Percentiles rank a stretch among this genome's conserved stretches.
Conservation (phyloP, 2,329 filamentous ascomycete genomes). For the Hypoxylon sp. region DNA sequence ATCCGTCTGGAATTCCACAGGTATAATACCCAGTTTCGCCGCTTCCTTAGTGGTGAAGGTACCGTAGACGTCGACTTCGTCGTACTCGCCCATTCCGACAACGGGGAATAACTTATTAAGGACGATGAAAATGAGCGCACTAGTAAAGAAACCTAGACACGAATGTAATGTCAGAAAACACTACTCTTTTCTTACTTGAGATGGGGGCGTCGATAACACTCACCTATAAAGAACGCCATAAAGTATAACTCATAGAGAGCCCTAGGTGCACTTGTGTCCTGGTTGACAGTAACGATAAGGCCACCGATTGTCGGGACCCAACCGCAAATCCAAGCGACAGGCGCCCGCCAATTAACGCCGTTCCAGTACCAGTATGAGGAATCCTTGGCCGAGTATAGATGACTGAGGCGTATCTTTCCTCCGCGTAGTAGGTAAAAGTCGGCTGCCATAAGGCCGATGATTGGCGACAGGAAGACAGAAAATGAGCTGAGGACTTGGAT, state of each 20-base stretch:
- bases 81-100: slow-evolving; percentile 59
- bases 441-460: slow-evolving; percentile 57
- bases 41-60: slow-evolving; percentile 63
- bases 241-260: slow-evolving; percentile 62
- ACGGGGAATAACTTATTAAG: slow-evolving; percentile 60
- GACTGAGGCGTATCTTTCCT: slow-evolving; percentile 56
- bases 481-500: slow-evolving; percentile 58
- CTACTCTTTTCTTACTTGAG: too few species aligned
- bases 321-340: slow-evolving; percentile 61
- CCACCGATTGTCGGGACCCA: slow-evolving; percentile 62
- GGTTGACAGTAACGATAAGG: slow-evolving; percentile 54
- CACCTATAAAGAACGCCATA: slow-evolving; percentile 63
- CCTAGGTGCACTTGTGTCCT: slow-evolving; percentile 53
- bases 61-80: slow-evolving; percentile 61
- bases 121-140: slow-evolving; percentile 49
- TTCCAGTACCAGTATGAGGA: slow-evolving; percentile 61
- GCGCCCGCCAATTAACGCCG: slow-evolving; percentile 61
- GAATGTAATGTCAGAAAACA: slow-evolving; percentile 12
- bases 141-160: slow-evolving; percentile 58
- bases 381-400: slow-evolving; percentile 52
- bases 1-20: slow-evolving; percentile 41
- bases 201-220: slow-evolving; percentile 23
- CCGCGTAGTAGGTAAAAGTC: slow-evolving; percentile 57
- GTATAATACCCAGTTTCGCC: slow-evolving; percentile 57
- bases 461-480: slow-evolving; percentile 57